A percentile compares a stretch with the other conserved stretches of the same genome.
phyloP scores from a whole-genome alignment of 495 filamentous ascomycete species.

The Podospora conica region DNA sequence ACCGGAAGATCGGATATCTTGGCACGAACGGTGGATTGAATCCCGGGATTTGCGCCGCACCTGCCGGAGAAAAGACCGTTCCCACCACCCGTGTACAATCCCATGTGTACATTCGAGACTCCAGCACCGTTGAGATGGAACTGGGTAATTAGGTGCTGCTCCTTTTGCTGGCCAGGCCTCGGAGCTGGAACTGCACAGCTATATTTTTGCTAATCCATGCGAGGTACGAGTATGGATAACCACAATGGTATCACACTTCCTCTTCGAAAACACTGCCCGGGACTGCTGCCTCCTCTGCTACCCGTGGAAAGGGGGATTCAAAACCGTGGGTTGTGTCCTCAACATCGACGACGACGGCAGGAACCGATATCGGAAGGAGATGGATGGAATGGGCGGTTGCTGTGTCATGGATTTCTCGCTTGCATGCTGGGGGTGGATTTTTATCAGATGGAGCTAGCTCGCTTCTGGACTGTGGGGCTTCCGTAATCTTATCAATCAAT shows the following conservation, averaged over 20 bases:
- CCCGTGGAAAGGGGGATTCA: background rate
- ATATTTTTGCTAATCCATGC: no score
- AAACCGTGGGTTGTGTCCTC: background rate
- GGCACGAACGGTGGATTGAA: background rate
- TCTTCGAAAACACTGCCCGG: background rate
- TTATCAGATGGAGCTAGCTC: slow-evolving; percentile 6
- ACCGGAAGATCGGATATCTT: background rate
- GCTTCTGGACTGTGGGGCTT: slow-evolving; percentile 2
- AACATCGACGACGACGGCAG: background rate
- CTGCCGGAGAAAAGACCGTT: background rate
- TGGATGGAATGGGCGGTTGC: background rate
- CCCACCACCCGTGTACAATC: no score
- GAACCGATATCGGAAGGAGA: background rate
- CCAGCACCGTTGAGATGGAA: no score
- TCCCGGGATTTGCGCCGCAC: background rate
- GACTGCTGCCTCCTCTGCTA: background rate
- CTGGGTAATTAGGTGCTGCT: no score
- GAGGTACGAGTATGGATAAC: no score
- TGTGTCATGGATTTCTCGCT: background rate
- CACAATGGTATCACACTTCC: no score
- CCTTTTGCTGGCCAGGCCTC: no score
- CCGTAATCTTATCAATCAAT: slow-evolving; percentile 37
- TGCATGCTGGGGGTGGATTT: background rate
- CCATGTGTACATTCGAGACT: no score
- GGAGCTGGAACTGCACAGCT: no score